Conservation (phyloP, 805 yeast genomes). For the Monosporozyma unispora region DNA sequence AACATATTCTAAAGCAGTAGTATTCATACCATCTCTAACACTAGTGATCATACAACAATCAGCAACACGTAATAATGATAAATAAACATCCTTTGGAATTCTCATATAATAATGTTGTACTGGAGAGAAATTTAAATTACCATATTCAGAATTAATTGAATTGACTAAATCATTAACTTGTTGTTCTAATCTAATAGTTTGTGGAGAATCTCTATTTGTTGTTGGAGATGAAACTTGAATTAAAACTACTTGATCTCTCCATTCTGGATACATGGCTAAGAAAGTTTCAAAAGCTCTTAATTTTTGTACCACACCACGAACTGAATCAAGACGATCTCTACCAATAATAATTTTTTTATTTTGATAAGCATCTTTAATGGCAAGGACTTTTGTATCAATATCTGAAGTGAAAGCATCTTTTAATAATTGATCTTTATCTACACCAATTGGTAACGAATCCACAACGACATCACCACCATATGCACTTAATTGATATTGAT, state of each 20-base stretch:
- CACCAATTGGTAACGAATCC: conserved; percentile 79
- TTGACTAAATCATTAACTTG: conserved; percentile 77
- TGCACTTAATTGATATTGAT: conserved; percentile 40
- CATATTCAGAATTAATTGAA: conserved; percentile 76
- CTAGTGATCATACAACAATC: conserved; percentile 85
- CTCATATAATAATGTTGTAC: conserved; percentile 89
- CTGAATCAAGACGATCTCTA: conserved; percentile 84
- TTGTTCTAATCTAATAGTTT: conserved; percentile 57
- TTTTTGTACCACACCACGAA: conserved; percentile 90
- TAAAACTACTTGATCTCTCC: conserved; percentile 78
- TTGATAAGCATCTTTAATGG: conserved; percentile 53
- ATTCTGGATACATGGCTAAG: conserved; percentile 83
- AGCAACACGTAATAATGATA: conserved; percentile 80
- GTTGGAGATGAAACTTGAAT: conserved; percentile 84
- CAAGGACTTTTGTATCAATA: conserved; percentile 54
- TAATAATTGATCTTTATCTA: conserved; percentile 64
- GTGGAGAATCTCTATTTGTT: conserved; percentile 24
- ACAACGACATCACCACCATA: conserved; percentile 73
- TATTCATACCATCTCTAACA: conserved; percentile 92
- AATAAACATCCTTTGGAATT: conserved; percentile 78
- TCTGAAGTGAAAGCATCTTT: conserved; percentile 40
- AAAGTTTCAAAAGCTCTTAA: conserved; percentile 84
- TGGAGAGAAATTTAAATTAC: conserved; percentile 74
- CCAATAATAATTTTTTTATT: conserved; percentile 80
- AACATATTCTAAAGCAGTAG: conserved; percentile 87